Percentiles rank a stretch among this genome's conserved stretches.
Conservation (phyloP, 75 land plant genomes). For the Picea sitchensis region DNA sequence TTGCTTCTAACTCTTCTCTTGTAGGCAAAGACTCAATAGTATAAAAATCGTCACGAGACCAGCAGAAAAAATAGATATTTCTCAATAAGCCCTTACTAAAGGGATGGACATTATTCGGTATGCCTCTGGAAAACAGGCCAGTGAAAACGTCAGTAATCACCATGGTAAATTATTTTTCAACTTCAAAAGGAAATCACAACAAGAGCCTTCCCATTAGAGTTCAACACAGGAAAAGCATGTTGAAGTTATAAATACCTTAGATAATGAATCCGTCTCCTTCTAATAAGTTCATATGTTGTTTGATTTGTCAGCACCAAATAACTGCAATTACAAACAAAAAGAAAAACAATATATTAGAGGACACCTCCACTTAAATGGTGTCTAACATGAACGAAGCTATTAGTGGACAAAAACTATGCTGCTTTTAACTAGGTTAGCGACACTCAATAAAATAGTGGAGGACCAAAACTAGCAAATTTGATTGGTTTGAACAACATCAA, state of each 20-base stretch:
- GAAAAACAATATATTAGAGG: neutral
- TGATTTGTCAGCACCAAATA: slow-evolving; percentile 89
- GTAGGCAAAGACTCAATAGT: slow-evolving; percentile 60
- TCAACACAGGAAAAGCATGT: too few species aligned
- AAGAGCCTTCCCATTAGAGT: neutral
- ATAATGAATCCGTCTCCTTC: slow-evolving; percentile 79
- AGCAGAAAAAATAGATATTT: slow-evolving; percentile 77
- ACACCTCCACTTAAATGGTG: neutral
- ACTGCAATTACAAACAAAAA: slow-evolving; percentile 34
- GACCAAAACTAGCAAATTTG: too few species aligned
- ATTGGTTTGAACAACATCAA: too few species aligned
- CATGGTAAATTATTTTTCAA: too few species aligned
- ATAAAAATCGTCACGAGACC: slow-evolving; percentile 32
- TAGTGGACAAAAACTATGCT: neutral
- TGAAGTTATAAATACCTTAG: slow-evolving; percentile 46
- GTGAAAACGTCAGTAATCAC: neutral
- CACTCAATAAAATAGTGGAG: neutral
- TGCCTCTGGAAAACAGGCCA: slow-evolving; percentile 36
- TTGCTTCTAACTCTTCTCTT: slow-evolving; percentile 55
- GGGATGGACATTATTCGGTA: slow-evolving; percentile 73
- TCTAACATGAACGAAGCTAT: neutral
- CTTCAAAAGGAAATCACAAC: neutral
- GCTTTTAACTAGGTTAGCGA: neutral
- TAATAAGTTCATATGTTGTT: slow-evolving; percentile 92
- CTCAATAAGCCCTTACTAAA: slow-evolving; percentile 82